A percentile compares a stretch with the other conserved stretches of the same genome.
These are phyloP conservation scores for Sextonia rubra DNA, from an alignment of 164 flowering plant species.

Conservation along the genomic window DNA sequence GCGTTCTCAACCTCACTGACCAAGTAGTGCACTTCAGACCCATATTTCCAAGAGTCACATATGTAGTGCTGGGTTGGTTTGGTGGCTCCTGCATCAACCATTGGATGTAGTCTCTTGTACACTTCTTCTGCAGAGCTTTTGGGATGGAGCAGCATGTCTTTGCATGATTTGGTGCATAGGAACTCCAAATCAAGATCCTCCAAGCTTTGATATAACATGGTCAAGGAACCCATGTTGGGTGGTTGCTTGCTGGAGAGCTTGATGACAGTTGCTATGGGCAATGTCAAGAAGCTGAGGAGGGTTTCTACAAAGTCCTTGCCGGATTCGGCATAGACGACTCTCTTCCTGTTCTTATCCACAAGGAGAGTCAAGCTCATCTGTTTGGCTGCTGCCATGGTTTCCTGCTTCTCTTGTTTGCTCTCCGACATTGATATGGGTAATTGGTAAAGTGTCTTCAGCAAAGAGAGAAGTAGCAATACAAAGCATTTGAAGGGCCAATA, in stretches of 20 bases:
- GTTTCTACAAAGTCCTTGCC: slow-evolving; percentile 11
- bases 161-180: neutral
- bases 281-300: slow-evolving; percentile 15
- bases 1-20: neutral
- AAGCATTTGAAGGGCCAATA: too few relatives aligned
- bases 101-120: neutral
- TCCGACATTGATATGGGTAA: too few relatives aligned
- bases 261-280: slow-evolving; percentile 3
- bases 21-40: neutral
- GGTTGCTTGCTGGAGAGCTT: neutral
- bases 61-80: neutral
- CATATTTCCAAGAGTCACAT: neutral
- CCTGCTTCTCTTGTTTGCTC: too few relatives aligned
- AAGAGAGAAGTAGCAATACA: too few relatives aligned
- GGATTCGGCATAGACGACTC: slow-evolving; percentile 8
- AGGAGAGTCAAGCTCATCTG: slow-evolving; percentile 11
- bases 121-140: neutral
- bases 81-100: neutral
- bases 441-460: too few relatives aligned
- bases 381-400: neutral
- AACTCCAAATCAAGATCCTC: neutral
- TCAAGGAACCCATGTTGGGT: slow-evolving; percentile 4
- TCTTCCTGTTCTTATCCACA: slow-evolving; percentile 12
- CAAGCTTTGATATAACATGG: slow-evolving; percentile 5
- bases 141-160: neutral